Percentiles rank a stretch among this genome's conserved stretches.
Conservation (phyloP, 345 rosid species). For the Corchorus capsularis region DNA sequence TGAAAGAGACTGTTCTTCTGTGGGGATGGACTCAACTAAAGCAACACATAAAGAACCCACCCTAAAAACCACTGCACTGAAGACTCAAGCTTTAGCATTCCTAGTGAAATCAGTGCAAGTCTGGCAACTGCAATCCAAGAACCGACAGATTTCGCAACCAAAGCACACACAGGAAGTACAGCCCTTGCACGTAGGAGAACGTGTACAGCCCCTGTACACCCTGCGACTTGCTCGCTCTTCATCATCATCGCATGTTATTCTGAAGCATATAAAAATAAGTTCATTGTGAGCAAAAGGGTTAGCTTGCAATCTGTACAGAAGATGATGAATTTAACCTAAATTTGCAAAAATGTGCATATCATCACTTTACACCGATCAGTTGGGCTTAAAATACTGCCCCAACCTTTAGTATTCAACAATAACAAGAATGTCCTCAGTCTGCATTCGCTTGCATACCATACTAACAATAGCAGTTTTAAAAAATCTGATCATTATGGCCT, state of each 20-base stretch:
- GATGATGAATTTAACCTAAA: background rate
- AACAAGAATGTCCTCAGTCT: too few relatives aligned
- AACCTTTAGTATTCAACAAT: background rate
- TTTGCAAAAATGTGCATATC: background rate
- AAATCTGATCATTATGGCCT: background rate
- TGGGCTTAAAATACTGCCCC: background rate
- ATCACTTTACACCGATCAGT: background rate
- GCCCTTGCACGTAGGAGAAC: slow-evolving; percentile 85
- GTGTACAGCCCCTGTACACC: slow-evolving; percentile 82
- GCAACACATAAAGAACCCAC: background rate
- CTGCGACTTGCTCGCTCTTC: slow-evolving; percentile 78
- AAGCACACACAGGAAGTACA: slow-evolving; percentile 98
- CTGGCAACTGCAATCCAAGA: slow-evolving; percentile 92
- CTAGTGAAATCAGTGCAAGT: slow-evolving; percentile 86
- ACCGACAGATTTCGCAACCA: slow-evolving; percentile 88
- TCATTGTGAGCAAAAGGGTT: background rate
- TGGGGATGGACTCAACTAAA: slow-evolving; percentile 2
- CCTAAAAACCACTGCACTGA: background rate
- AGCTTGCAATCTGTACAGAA: background rate
- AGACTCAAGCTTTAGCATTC: slow-evolving; percentile 52
- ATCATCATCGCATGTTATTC: slow-evolving; percentile 14
- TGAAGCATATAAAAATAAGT: background rate
- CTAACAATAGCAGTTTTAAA: background rate
- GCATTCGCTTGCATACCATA: too few relatives aligned
- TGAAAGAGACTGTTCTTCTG: slow-evolving; percentile 1